Conservation (phyloP, 2,329 filamentous ascomycete species). For the Thielaviopsis cerberus region DNA sequence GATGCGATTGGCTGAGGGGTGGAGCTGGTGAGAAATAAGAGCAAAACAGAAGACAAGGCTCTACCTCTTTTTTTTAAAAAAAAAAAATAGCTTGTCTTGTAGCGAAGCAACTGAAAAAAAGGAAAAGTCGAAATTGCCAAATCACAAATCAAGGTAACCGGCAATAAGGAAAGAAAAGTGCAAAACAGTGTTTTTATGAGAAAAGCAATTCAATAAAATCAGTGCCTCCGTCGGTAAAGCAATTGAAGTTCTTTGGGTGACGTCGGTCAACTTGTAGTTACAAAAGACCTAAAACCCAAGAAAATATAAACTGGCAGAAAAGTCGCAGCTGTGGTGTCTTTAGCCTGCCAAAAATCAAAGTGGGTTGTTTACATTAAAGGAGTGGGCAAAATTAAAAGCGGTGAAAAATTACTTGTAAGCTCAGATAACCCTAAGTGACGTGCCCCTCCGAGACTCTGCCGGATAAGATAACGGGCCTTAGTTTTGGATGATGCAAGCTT, state of each 20-base stretch:
- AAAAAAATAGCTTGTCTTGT: background rate
- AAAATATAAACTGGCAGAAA: background rate
- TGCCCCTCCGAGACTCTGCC: conserved; percentile 1
- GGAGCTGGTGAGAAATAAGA: background rate
- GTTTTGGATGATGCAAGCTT: background rate
- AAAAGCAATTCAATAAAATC: no score
- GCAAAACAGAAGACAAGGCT: background rate
- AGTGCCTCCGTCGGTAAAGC: no score
- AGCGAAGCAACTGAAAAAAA: background rate
- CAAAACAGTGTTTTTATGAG: no score
- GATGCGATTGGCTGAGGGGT: background rate
- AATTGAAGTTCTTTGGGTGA: background rate
- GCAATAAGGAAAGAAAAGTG: background rate
- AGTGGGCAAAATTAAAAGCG: background rate
- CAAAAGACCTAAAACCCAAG: background rate
- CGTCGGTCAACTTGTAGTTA: background rate
- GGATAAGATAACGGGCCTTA: conserved; percentile 1
- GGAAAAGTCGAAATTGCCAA: background rate
- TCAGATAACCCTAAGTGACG: background rate
- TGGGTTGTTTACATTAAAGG: no score
- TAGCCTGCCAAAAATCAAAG: no score
- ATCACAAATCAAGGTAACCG: background rate
- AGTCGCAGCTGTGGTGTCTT: background rate
- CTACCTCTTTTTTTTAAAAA: background rate
- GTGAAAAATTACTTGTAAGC: background rate